Evolutionary conservation across 2,329 filamentous ascomycete genomes (phyloP).

Genomic region (Neopestalotiopsis sp.): DNA sequence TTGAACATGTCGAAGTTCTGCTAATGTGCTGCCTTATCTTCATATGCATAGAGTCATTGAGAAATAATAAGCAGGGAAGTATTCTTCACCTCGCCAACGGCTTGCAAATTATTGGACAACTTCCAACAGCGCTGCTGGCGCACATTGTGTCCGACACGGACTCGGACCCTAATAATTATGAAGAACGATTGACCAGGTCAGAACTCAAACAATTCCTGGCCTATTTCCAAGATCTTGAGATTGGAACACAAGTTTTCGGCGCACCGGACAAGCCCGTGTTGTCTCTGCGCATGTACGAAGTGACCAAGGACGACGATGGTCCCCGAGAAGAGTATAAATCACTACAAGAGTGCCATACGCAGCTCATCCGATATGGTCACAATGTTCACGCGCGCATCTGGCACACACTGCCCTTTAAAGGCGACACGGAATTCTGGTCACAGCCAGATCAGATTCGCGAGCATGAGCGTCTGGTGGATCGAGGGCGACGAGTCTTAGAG

Average conservation of each 20-base stretch:
- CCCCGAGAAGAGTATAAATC: slow-evolving; percentile 12
- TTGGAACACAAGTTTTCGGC: slow-evolving; percentile 20
- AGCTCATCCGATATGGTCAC: not conserved
- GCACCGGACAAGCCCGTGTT: slow-evolving; percentile 7
- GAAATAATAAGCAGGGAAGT: slow-evolving; percentile 31
- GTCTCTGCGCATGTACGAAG: not conserved
- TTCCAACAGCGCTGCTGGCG: slow-evolving; percentile 29
- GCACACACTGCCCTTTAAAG: slow-evolving; percentile 17
- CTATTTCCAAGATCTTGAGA: slow-evolving; percentile 26
- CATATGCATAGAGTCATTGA: slow-evolving; percentile 37
- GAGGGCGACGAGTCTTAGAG: slow-evolving; percentile 10
- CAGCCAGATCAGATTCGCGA: slow-evolving; percentile 2
- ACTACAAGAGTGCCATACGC: slow-evolving; percentile 3
- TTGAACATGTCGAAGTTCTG: slow-evolving; percentile 34
- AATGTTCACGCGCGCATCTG: slow-evolving; percentile 8
- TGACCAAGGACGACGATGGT: slow-evolving; percentile 12
- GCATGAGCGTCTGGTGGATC: slow-evolving; percentile 4
- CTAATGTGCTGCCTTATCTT: slow-evolving; percentile 40
- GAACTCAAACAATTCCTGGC: slow-evolving; percentile 28
- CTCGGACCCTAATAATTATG: not conserved
- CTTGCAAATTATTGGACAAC: slow-evolving; percentile 35
- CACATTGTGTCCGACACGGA: not conserved
- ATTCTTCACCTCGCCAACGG: slow-evolving; percentile 37
- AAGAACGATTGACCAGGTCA: slow-evolving; percentile 22
- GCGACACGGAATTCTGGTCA: slow-evolving; percentile 18